Conservation (phyloP, 805 yeast genomes). For the Lachancea nothofagi region DNA sequence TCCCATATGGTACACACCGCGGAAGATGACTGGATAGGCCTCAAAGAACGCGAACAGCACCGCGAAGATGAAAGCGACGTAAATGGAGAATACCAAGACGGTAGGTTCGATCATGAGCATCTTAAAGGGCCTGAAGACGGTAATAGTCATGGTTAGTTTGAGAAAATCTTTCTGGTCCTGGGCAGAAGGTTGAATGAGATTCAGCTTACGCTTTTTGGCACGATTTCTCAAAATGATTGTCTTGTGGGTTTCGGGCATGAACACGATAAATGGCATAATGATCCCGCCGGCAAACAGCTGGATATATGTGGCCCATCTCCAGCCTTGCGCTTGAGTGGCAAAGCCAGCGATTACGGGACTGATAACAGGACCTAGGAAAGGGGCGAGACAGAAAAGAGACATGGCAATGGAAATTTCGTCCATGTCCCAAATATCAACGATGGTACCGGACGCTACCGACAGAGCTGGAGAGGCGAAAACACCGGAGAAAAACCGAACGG, state of each 20-base stretch:
- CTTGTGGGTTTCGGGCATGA: constrained; percentile 66
- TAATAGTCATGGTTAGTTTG: constrained; percentile 42
- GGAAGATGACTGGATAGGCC: constrained; percentile 69
- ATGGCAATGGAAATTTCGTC: constrained; percentile 66
- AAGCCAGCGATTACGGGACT: constrained; percentile 75
- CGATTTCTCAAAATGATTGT: constrained; percentile 56
- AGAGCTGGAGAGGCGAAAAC: constrained; percentile 75
- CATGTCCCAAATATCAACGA: constrained; percentile 69
- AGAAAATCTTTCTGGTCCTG: constrained; percentile 36
- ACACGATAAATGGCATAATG: constrained; percentile 42
- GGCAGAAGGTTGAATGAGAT: constrained; percentile 36
- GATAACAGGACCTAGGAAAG: constrained; percentile 73
- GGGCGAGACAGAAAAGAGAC: constrained; percentile 72
- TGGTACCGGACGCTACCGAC: constrained; percentile 81
- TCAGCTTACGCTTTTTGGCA: constrained; percentile 55
- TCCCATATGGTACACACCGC: constrained; percentile 55
- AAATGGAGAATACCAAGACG: constrained; percentile 61
- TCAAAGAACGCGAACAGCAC: constrained; percentile 76
- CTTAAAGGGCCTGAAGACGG: constrained; percentile 56
- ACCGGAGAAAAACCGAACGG: constrained; percentile 71
- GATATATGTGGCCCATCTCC: constrained; percentile 73
- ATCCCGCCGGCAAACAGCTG: constrained; percentile 60
- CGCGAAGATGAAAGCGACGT: constrained; percentile 71
- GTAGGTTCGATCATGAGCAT: constrained; percentile 74
- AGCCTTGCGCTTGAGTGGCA: constrained; percentile 52